Conservation (phyloP, 192 early-diverging fungal genomes). For the Allomyces javanicus region DNA sequence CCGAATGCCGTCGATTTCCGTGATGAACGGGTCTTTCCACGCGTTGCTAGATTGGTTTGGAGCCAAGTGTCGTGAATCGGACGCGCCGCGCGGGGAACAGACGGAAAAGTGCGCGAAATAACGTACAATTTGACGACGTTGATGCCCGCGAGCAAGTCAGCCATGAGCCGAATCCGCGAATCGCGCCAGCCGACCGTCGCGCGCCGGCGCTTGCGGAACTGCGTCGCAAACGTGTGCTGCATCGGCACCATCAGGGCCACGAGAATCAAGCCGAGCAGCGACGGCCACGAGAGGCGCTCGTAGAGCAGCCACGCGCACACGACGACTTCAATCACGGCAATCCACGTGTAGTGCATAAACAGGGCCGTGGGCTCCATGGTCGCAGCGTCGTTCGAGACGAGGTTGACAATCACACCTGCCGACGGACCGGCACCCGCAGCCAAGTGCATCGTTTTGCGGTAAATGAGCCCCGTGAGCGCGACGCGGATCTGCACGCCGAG, state of each 20-base stretch:
- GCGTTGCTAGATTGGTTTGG: not conserved
- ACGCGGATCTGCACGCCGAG: not conserved
- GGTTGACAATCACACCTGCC: not conserved
- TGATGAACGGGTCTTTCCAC: not conserved
- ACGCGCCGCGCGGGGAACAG: too few relatives aligned
- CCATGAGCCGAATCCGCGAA: not conserved
- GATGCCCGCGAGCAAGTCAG: not conserved
- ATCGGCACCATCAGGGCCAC: not conserved
- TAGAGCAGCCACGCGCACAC: not conserved
- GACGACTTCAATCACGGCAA: not conserved
- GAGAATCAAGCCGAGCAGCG: not conserved
- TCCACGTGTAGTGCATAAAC: not conserved
- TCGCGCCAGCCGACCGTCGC: not conserved
- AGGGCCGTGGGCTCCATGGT: not conserved
- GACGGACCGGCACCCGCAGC: not conserved
- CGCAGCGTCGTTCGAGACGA: not conserved
- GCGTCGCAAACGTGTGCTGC: not conserved
- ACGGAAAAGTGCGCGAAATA: too few relatives aligned
- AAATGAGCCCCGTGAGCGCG: not conserved
- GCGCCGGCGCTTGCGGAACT: not conserved
- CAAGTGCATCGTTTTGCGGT: not conserved
- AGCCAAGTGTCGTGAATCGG: too few relatives aligned
- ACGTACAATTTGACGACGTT: not conserved
- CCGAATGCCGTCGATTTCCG: not conserved
- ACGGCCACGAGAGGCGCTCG: not conserved